Conservation (phyloP, 208 protist genomes). For the Leishmania martiniquensis region DNA sequence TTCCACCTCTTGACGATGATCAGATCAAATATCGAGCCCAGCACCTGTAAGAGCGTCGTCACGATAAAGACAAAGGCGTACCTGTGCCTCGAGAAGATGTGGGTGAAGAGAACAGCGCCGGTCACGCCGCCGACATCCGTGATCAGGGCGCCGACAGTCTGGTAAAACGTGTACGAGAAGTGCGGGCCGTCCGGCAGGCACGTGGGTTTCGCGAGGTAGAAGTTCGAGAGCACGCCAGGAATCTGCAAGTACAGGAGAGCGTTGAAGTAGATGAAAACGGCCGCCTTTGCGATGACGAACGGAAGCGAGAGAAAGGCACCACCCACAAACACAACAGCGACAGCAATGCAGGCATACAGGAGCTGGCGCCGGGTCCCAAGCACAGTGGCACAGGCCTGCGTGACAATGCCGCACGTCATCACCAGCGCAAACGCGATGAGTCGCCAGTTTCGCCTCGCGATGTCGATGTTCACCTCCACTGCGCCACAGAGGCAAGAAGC, state of each 20-base stretch:
- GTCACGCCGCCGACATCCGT: slow-evolving; percentile 30
- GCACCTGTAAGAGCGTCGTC: slow-evolving; percentile 31
- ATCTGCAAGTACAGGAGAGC: slow-evolving; percentile 58
- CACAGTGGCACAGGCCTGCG: slow-evolving; percentile 43
- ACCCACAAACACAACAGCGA: slow-evolving; percentile 26
- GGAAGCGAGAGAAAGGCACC: slow-evolving; percentile 47
- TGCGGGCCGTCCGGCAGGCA: slow-evolving; percentile 56
- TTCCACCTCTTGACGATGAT: slow-evolving; percentile 64
- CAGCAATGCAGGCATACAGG: slow-evolving; percentile 29
- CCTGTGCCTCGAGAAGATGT: slow-evolving; percentile 38
- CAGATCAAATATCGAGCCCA: slow-evolving; percentile 52
- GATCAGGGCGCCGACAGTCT: slow-evolving; percentile 42
- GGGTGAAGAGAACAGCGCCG: slow-evolving; percentile 38
- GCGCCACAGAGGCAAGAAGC: slow-evolving; percentile 19
- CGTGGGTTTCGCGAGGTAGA: slow-evolving; percentile 41
- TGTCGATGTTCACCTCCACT: slow-evolving; percentile 50
- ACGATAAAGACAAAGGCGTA: slow-evolving; percentile 50
- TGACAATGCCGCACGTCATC: slow-evolving; percentile 40
- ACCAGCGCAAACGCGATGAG: slow-evolving; percentile 42
- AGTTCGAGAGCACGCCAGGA: slow-evolving; percentile 40
- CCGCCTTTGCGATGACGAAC: slow-evolving; percentile 55
- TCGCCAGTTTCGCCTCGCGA: slow-evolving; percentile 36
- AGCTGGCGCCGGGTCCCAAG: slow-evolving; percentile 29
- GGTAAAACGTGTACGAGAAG: slow-evolving; percentile 66
- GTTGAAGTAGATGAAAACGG: slow-evolving; percentile 51